Base-by-base conservation (phyloP, 352 stramenopile genomes). In the Aphanomyces invadans region DNA sequence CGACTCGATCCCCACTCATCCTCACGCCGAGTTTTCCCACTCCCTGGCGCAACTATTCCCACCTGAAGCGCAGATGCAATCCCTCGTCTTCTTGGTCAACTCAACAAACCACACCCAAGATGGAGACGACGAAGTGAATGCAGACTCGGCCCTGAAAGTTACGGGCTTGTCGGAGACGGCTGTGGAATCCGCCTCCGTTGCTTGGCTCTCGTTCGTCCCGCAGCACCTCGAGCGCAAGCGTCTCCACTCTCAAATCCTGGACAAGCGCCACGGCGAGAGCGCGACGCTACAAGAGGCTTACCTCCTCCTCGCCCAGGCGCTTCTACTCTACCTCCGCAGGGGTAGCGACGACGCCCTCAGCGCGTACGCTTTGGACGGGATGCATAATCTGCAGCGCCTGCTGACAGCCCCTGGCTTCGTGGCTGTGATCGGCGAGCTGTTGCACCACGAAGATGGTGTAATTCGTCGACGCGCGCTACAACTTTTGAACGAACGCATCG, bases 401-500 rank as follows among this genome's bases (percentile, higher is more conserved):
- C 69, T 95, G 63, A 92, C 87, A 3, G 91, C 86, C 1, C 87
- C 87, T 12, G 81, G 83, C 38, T 95, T 95, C 42, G 78, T 95
- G 2, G 86, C 87, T 10, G 78, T 95, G 15, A 93, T 94, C 28
- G 76, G 81, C 19, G 87, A 93, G 57, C 55, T 95, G 39, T 61
- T 95, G 38, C 87, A 89, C 61, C 87, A 95, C 66, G 86, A 94
- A 39, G 90, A 90, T 65, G 84, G 78, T 25, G 66, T 91, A n/a
- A 83, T 95, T 49, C 87, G 87, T 29, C 90, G 92, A 70, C 90
- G 90, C 66, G 87, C 87, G 4, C 90, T 95, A 79, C 83, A 92
- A 72, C 72, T 95, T 17, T 91, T 95, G 55, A 94, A 93, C 64
- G 86, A 92, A 54, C 83, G 84, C 7, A 74, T 95, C 1, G 78